Evolutionary conservation across 768 basidiomycete species (phyloP).

Genomic region (Lentinula boryana): DNA sequence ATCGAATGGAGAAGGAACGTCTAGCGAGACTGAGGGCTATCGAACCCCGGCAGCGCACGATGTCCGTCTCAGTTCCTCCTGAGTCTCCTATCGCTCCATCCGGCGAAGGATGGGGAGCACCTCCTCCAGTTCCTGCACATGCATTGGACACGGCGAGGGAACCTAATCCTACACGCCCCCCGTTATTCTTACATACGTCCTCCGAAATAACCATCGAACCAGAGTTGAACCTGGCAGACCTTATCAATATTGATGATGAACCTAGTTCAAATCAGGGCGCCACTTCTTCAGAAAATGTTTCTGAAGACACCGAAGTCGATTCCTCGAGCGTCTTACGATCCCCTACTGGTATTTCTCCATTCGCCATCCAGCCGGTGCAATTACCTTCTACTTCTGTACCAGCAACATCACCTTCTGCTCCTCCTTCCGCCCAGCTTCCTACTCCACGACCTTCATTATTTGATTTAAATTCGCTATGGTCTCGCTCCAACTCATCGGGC

Average conservation of each 20-base stretch:
- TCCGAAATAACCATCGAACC: slow-evolving; percentile 44
- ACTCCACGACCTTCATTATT: slow-evolving; percentile 49
- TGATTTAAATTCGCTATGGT: slow-evolving; percentile 71
- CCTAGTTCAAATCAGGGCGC: slow-evolving; percentile 17
- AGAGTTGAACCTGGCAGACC: slow-evolving; percentile 67
- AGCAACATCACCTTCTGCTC: slow-evolving; percentile 11
- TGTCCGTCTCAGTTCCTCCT: slow-evolving; percentile 62
- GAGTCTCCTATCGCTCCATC: slow-evolving; percentile 57
- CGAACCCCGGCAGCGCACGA: slow-evolving; percentile 39
- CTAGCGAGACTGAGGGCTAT: slow-evolving; percentile 52
- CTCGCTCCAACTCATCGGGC: slow-evolving; percentile 29
- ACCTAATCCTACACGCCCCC: slow-evolving; percentile 4
- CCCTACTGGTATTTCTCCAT: slow-evolving; percentile 40
- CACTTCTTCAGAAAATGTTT: slow-evolving; percentile 11
- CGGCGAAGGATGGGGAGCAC: slow-evolving; percentile 54
- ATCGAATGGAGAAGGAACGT: slow-evolving; percentile 65
- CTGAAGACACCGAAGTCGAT: slow-evolving; percentile 7
- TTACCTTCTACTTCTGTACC: not conserved
- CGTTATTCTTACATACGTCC: slow-evolving; percentile 24
- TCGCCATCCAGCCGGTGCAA: slow-evolving; percentile 21
- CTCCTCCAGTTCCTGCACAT: slow-evolving; percentile 50
- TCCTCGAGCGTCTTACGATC: slow-evolving; percentile 14
- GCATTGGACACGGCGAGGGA: slow-evolving; percentile 13
- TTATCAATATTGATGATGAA: slow-evolving; percentile 76
- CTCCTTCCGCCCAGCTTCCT: slow-evolving; percentile 29